phyloP scores from a whole-genome alignment of 2,329 filamentous ascomycete genomes.

The Exserohilum turcica region DNA sequence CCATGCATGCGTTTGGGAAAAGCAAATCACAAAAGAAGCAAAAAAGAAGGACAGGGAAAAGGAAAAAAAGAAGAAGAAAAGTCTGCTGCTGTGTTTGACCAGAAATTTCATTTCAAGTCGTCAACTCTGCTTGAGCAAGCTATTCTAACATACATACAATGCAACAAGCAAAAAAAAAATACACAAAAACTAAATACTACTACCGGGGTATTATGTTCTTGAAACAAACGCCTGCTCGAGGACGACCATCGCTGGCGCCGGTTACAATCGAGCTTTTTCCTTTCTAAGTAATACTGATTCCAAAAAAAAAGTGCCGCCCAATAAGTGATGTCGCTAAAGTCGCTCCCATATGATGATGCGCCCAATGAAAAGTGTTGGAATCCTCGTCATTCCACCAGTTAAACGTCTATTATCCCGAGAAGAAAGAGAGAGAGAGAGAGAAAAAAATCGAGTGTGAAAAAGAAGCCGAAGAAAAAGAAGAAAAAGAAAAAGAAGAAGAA shows the following conservation, averaged over 20 bases:
- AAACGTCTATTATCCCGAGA: constrained; percentile 15
- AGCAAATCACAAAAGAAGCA: no score
- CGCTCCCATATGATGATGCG: constrained; percentile 19
- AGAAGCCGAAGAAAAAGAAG: neutral
- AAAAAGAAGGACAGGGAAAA: no score
- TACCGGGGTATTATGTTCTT: constrained; percentile 32
- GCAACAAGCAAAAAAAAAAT: constrained; percentile 13
- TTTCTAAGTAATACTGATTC: constrained; percentile 25
- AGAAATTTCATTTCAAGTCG: constrained; percentile 1
- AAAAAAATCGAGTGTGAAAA: constrained; percentile 12
- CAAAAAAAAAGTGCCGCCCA: constrained; percentile 19
- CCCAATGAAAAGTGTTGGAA: constrained; percentile 11
- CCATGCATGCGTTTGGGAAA: neutral
- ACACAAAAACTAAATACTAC: constrained; percentile 4
- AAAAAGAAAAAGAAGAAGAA: no score
- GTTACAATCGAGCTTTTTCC: constrained; percentile 19
- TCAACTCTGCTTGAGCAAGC: constrained; percentile 15
- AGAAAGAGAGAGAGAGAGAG: no score
- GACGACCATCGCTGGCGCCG: constrained; percentile 25
- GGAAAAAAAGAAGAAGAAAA: no score
- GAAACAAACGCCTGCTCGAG: constrained; percentile 33
- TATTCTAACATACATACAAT: constrained; percentile 15
- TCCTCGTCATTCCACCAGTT: constrained; percentile 4
- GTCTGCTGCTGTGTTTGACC: constrained; percentile 1
- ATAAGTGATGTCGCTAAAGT: constrained; percentile 16